Base-by-base conservation (phyloP, 2,329 filamentous ascomycete species). In the Xylariaceae sp. region DNA sequence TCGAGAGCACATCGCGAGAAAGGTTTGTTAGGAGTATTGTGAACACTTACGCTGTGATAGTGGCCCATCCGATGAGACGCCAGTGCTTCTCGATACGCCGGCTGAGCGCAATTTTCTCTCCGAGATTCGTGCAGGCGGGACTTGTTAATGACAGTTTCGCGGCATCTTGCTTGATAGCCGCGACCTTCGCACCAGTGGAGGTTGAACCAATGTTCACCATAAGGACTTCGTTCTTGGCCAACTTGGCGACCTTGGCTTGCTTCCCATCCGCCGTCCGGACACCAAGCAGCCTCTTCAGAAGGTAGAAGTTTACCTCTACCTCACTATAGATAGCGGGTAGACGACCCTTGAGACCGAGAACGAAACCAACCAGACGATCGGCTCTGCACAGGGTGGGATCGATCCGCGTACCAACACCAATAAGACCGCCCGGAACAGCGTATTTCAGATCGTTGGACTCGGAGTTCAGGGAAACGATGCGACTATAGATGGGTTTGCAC, bases 121-220 rank as follows among this genome's bases (percentile, higher is more conserved):
- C 93, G 71, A 97, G 89, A 74, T 96, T 93, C 48, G 95, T 99
- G 81, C 95, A 99, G 56, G 95, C 95, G 44, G 93, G 93, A 73
- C 87, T 93, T 59, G 93, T 98, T 67, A 99, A 81, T 57, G 91
- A 89, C 65, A 99, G 84, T 81, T 97, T 97, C 55, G 95, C 95
- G 55, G 93, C 93, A 84, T 99, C 95, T 71, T 93, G 93, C 85
- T 95, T 97, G 73, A 98, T 96, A 70, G 91, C 93, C 56, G 95
- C 86, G 51, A 99, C 91, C 86, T 98, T 99, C 66, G 95, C 95
- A 77, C 95, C 95, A 14, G 93, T 97, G 45, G 95, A 96, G 9
- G 93, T 98, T 40, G 91, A 96, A 60, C 95, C 95, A 73, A 99
- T 99, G 82, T 99, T 99, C 65, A 99, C 95, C 95, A 99, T 98